A percentile compares a stretch with the other conserved stretches of the same genome.
phyloP scores from a whole-genome alignment of 345 rosid species.

The Erodium maritimum region DNA sequence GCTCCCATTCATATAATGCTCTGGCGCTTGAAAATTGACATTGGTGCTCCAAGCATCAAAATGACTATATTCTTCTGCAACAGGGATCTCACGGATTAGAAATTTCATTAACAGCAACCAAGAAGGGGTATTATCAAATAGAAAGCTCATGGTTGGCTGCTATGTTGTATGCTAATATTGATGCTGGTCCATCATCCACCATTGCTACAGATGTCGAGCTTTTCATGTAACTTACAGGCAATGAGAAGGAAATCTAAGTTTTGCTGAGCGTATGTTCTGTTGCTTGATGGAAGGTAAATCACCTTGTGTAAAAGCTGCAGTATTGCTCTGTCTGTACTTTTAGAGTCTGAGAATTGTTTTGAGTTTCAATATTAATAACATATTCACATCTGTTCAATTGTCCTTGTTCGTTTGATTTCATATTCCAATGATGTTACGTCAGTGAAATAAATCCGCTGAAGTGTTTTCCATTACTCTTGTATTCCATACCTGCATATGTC shows the following conservation, averaged over 20 bases:
- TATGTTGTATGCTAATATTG: constrained; percentile 42
- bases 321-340: constrained; percentile 66
- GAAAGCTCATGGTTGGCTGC: constrained; percentile 24
- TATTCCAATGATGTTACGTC: not conserved
- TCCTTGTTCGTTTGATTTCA: constrained; percentile 2
- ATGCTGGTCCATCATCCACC: constrained; percentile 28
- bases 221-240: constrained; percentile 43
- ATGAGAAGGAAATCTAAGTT: constrained; percentile 45
- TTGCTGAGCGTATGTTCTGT: constrained; percentile 58
- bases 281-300: constrained; percentile 57
- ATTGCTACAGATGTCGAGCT: constrained; percentile 23
- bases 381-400: constrained; percentile 40
- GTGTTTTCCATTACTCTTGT: not conserved
- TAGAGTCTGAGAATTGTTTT: constrained; percentile 54
- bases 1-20: constrained; percentile 23
- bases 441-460: not conserved
- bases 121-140: constrained; percentile 1
- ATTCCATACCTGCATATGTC: not conserved
- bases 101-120: constrained; percentile 17
- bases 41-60: constrained; percentile 21
- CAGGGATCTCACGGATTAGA: constrained; percentile 28
- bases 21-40: constrained; percentile 21
- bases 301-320: constrained; percentile 53
- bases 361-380: constrained; percentile 58
- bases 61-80: constrained; percentile 25